Evolutionary conservation across 225 moss, liverwort and hornwort species (phyloP).

Genomic region (Rhytidiadelphus loreus): DNA sequence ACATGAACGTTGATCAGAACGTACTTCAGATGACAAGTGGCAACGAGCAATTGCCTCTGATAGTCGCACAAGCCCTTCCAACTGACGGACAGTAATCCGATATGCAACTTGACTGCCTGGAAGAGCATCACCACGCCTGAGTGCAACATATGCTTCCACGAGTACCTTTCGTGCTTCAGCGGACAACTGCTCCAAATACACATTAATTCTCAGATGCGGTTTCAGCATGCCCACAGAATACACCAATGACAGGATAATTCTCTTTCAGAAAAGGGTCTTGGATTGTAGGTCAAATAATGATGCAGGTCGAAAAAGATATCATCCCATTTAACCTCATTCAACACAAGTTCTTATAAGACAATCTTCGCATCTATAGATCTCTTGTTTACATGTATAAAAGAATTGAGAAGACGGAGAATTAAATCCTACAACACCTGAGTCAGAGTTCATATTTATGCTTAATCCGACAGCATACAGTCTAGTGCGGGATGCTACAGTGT

Average conservation of each 20-base stretch:
- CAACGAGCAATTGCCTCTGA: slow-evolving; percentile 92
- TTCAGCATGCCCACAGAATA: background rate
- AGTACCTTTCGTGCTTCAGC: slow-evolving; percentile 59
- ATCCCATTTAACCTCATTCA: background rate
- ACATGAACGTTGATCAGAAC: background rate
- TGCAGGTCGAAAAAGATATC: background rate
- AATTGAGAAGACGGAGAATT: background rate
- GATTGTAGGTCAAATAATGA: background rate
- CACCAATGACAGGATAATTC: background rate
- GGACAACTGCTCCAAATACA: slow-evolving; percentile 61
- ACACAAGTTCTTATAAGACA: background rate
- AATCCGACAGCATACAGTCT: background rate
- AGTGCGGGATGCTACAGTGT: background rate
- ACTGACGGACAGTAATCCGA: slow-evolving; percentile 91
- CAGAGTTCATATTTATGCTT: background rate
- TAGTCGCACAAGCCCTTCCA: slow-evolving; percentile 87
- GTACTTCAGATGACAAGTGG: slow-evolving; percentile 67
- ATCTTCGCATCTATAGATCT: background rate
- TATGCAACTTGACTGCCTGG: slow-evolving; percentile 97
- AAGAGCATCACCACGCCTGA: slow-evolving; percentile 84
- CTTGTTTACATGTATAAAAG: background rate
- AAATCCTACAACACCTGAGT: background rate
- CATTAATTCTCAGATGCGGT: background rate
- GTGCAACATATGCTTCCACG: slow-evolving; percentile 85
- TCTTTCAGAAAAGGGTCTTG: background rate